A percentile compares a stretch with the other conserved stretches of the same genome.
These are phyloP conservation scores for Daucus carota DNA, from an alignment of 129 eudicot species.

Conservation along the genomic window DNA sequence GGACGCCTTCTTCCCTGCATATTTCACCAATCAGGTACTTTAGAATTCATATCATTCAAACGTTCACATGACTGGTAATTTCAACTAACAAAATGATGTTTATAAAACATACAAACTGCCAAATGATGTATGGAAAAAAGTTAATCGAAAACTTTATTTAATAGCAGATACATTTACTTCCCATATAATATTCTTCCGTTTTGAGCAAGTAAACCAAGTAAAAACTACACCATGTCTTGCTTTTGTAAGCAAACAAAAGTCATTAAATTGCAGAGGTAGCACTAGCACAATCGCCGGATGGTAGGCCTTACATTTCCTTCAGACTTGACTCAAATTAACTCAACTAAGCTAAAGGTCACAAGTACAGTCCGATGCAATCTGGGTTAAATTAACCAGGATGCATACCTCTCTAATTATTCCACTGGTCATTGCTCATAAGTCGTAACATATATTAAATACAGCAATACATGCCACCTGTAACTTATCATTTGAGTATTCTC, in stretches of 20 bases:
- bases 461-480: neutral
- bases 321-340: neutral
- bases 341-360: neutral
- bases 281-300: neutral
- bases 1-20: conserved; percentile 73
- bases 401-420: neutral
- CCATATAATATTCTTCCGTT: neutral
- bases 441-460: neutral
- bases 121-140: neutral
- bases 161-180: neutral
- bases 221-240: neutral
- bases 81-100: neutral
- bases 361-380: neutral
- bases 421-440: no score
- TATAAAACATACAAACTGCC: neutral
- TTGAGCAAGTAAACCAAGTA: neutral
- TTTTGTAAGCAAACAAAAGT: neutral
- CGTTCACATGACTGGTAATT: neutral
- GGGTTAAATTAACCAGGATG: no score
- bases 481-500: neutral
- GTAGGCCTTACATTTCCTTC: neutral
- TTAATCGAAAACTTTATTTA: neutral
- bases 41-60: neutral
- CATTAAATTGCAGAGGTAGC: neutral
- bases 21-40: neutral